Conservation (phyloP, 371 early-diverging fungal genomes). For the Syncephalis fuscata region DNA sequence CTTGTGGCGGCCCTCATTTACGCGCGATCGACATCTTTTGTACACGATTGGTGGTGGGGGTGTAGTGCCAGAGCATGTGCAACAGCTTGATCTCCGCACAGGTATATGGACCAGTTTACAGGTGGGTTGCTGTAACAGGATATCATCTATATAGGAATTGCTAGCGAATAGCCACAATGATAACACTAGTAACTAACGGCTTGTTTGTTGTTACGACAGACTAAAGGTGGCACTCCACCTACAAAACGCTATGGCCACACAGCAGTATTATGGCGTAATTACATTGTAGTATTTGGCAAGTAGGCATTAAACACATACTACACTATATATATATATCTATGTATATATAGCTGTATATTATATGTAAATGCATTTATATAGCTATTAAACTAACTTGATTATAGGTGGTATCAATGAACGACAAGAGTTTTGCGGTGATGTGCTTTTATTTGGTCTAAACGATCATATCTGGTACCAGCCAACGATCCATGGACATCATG, state of each 20-base stretch:
- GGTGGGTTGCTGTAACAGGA: not conserved
- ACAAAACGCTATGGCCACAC: conserved; percentile 38
- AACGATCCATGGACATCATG: conserved; percentile 22
- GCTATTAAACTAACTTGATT: not conserved
- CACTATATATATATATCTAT: not conserved
- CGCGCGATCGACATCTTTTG: conserved; percentile 32
- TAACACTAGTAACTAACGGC: no score
- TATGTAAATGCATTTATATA: not conserved
- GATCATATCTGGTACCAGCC: conserved; percentile 48
- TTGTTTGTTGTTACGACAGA: conserved; percentile 9
- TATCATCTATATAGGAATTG: not conserved
- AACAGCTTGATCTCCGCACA: conserved; percentile 28
- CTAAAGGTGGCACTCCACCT: conserved; percentile 29
- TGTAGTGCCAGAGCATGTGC: conserved; percentile 36
- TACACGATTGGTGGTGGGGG: conserved; percentile 45
- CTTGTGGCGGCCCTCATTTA: conserved; percentile 43
- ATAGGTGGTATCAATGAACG: conserved; percentile 49
- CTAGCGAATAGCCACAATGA: not conserved
- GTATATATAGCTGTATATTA: no score
- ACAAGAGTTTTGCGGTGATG: conserved; percentile 33
- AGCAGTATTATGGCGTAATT: conserved; percentile 27
- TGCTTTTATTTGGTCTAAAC: conserved; percentile 34
- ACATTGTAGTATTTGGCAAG: conserved; percentile 35
- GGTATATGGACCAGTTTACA: conserved; percentile 8
- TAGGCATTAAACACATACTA: no score